Evolutionary conservation across 441 rosid species (phyloP).

Genomic region (Pelargonium hybrid): DNA sequence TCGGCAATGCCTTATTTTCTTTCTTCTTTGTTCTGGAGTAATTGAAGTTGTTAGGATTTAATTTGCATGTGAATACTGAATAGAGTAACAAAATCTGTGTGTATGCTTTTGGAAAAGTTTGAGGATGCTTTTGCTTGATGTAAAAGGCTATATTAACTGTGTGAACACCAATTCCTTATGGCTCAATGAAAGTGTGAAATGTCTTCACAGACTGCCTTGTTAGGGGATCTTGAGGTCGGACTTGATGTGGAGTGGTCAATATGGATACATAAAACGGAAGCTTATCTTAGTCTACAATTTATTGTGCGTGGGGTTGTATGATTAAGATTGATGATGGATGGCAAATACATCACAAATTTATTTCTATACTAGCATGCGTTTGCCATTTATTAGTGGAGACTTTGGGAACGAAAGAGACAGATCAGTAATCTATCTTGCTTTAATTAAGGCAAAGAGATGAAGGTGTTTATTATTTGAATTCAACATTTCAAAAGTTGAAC

Average conservation of each 20-base stretch:
- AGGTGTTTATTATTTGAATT: neutral
- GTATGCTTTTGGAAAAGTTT: neutral
- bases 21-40: neutral
- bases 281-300: neutral
- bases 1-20: neutral
- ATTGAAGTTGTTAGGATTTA: neutral
- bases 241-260: constrained; percentile 1
- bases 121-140: neutral
- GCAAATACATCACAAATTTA: neutral
- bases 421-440: neutral
- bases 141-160: neutral
- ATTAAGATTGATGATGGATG: neutral
- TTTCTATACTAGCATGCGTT: neutral
- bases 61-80: neutral
- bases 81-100: neutral
- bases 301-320: neutral
- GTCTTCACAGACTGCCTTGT: neutral
- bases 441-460: neutral
- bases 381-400: neutral
- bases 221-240: neutral
- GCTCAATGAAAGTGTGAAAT: neutral
- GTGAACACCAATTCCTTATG: neutral
- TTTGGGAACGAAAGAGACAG: neutral
- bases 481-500: neutral
- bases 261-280: neutral